Evolutionary conservation across 305 asterid species (phyloP), one percentile per base, ranked within the genome.

Genomic region (Fraxinus paxiana): DNA sequence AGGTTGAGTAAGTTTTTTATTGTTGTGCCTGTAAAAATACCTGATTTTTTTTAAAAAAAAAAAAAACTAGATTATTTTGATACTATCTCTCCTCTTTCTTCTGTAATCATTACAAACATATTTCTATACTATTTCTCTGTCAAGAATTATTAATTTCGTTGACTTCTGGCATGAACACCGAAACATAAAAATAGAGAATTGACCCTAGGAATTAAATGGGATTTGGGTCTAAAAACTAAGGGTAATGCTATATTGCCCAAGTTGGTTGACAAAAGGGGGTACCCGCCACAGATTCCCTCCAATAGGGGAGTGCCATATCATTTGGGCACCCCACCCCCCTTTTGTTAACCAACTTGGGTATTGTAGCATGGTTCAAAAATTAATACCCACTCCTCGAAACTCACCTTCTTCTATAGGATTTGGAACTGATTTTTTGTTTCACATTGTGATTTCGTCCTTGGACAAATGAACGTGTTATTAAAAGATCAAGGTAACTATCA

Each of bases 121-220:
- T 13, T 12, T 13, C 17, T 13, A 12, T 15, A 13, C 3, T 46
- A 46, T 13, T 46, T 46, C 1, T 3, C 0, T 13, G 18, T 54
- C 3, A 54, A 17, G 65, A 54, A 5, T 17, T 17, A 24, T 10
- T 17, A 18, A n/a, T 73, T 22, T 10, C 28, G 77, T 77, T 48
- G 85, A 79, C 88, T 84, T 83, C n/a, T 54, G 77, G 56, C 61
- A 82, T 75, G 69, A 79, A 86, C 84, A 84, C 84, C 86, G 83
- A 77, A 86, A 84, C 54, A 80, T 81, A 77, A 8, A 10, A 37
- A 37, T 37, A 28, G 15, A 3, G 54, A 43, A 28, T 73, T 78
- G 61, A 51, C 80, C 77, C 20, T 4, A 70, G 1, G 38, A 20
- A 24, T 76, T 54, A 61, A 20, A 71, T 34, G 35, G 78, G 31